These are phyloP conservation scores for Sugiyamaella novakii DNA, from an alignment of 1,139 yeast species.

Conservation along the genomic window DNA sequence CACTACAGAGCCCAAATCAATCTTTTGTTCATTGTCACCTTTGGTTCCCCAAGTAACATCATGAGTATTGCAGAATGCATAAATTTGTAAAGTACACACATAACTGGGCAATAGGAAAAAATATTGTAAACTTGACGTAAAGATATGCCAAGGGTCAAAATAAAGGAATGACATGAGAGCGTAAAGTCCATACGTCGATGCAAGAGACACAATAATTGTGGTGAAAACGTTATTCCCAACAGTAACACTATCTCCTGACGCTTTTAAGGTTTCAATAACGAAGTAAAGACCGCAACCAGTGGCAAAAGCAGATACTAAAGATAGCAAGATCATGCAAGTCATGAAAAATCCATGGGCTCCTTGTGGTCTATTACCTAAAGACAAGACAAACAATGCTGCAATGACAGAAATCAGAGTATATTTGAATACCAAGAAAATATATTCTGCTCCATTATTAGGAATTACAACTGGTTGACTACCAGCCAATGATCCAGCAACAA, in stretches of 20 bases:
- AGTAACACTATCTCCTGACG: constrained; percentile 46
- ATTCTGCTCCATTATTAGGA: constrained; percentile 66
- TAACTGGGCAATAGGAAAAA: constrained; percentile 88
- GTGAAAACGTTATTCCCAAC: constrained; percentile 56
- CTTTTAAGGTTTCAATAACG: constrained; percentile 55
- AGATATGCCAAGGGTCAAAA: constrained; percentile 92
- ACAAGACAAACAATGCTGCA: constrained; percentile 82
- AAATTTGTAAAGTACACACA: constrained; percentile 86
- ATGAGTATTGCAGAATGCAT: constrained; percentile 93
- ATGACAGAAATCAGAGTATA: constrained; percentile 78
- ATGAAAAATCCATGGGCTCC: constrained; percentile 78
- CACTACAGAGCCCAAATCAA: constrained; percentile 66
- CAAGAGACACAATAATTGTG: constrained; percentile 74
- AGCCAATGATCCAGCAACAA: constrained; percentile 83
- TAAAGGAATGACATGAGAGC: constrained; percentile 75
- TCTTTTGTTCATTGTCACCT: constrained; percentile 78
- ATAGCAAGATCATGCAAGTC: constrained; percentile 66
- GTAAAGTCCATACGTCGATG: constrained; percentile 87
- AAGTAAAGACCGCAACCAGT: constrained; percentile 80
- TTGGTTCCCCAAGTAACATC: constrained; percentile 98
- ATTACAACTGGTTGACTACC: constrained; percentile 50
- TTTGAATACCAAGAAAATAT: constrained; percentile 76
- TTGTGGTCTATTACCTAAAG: constrained; percentile 96
- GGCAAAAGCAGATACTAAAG: constrained; percentile 80
- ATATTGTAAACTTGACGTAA: constrained; percentile 83